Evolutionary conservation across 129 eudicot genomes (phyloP).

Genomic region (Smallanthus sonchifolius): DNA sequence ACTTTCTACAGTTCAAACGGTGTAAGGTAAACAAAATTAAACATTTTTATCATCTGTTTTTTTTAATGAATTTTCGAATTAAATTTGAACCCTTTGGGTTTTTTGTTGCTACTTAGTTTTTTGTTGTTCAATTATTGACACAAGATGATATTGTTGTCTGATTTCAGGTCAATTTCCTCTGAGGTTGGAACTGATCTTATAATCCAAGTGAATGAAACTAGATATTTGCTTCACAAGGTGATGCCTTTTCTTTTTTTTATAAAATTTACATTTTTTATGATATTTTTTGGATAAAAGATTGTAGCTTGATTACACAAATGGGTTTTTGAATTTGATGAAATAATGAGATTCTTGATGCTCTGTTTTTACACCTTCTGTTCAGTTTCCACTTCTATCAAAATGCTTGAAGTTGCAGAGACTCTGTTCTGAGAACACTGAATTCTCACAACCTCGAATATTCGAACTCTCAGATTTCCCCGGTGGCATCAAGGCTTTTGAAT

Average conservation of each 20-base stretch:
- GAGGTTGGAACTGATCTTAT: slow-evolving; percentile 74
- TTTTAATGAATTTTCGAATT: neutral
- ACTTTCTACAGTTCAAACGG: slow-evolving; percentile 73
- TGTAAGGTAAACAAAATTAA: slow-evolving; percentile 54
- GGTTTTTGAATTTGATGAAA: slow-evolving; percentile 7
- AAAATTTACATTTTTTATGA: neutral
- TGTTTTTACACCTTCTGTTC: slow-evolving; percentile 40
- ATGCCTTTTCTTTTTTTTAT: neutral
- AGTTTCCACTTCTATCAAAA: slow-evolving; percentile 89
- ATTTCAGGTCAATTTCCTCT: slow-evolving; percentile 64
- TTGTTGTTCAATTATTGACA: neutral
- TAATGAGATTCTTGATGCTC: neutral
- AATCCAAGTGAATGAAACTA: slow-evolving; percentile 65
- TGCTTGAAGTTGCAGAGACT: slow-evolving; percentile 58
- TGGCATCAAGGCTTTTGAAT: slow-evolving; percentile 71
- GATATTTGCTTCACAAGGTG: slow-evolving; percentile 96
- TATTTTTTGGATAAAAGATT: neutral
- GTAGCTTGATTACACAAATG: slow-evolving; percentile 12
- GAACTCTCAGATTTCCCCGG: slow-evolving; percentile 82
- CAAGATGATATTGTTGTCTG: neutral
- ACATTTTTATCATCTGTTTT: slow-evolving; percentile 1
- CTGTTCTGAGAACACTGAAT: slow-evolving; percentile 52
- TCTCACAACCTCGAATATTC: slow-evolving; percentile 54
- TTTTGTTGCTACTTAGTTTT: neutral
- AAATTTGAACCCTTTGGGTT: neutral